phyloP scores from a whole-genome alignment of 139 green algal species.

The Trebouxia sp. region DNA sequence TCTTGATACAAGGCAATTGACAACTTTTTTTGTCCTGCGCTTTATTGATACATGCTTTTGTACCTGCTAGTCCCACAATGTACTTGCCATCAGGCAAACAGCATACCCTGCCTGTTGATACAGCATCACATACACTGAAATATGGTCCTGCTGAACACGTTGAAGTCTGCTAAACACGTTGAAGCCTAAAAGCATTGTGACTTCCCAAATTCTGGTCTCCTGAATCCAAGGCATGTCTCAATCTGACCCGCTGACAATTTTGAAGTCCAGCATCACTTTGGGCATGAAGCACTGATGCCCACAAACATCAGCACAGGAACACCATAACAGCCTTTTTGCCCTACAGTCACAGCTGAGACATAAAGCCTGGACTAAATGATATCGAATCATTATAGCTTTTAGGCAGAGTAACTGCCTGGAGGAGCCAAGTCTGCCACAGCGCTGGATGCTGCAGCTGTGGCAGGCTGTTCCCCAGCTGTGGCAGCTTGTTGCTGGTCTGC shows the following conservation, averaged over 20 bases:
- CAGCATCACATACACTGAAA: constrained; percentile 3
- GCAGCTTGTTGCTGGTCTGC: neutral
- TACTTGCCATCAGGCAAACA: neutral
- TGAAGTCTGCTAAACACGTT: neutral
- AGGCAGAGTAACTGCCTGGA: constrained; percentile 11
- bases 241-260: no score
- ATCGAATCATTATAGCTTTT: neutral
- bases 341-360: no score
- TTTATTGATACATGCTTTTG: constrained; percentile 11
- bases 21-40: constrained; percentile 23
- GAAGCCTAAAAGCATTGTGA: no score
- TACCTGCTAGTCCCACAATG: constrained; percentile 1
- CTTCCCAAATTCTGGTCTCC: no score
- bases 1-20: constrained; percentile 17
- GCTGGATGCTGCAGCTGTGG: neutral
- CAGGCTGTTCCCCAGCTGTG: neutral
- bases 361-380: no score
- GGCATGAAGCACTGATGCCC: no score
- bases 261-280: no score
- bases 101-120: neutral
- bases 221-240: no score
- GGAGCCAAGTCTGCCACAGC: neutral
- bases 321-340: no score
- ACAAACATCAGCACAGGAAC: no score
- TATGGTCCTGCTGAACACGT: neutral